These are phyloP conservation scores for Aspergillus nomiae DNA, from an alignment of 2,329 filamentous ascomycete genomes.

Conservation along the genomic window DNA sequence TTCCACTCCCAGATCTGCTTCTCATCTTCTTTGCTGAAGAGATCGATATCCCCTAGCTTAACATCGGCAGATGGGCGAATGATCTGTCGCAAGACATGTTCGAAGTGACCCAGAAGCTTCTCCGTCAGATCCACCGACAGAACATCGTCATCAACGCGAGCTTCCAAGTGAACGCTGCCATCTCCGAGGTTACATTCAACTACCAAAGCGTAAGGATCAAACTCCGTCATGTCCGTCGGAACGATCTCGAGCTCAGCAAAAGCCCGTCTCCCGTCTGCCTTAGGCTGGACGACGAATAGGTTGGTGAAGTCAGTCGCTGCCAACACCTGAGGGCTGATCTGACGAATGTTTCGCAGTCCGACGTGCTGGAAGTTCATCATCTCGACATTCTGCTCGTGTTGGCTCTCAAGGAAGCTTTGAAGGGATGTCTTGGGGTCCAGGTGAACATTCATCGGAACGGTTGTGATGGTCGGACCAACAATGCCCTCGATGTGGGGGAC, in stretches of 20 bases:
- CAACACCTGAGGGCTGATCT: constrained; percentile 47
- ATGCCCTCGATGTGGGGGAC: constrained; percentile 10
- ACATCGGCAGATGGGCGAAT: neutral
- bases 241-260: neutral
- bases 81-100: constrained; percentile 3
- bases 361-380: constrained; percentile 64
- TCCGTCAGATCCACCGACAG: constrained; percentile 23
- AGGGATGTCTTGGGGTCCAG: constrained; percentile 21
- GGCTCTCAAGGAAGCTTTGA: constrained; percentile 52
- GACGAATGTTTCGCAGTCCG: constrained; percentile 49
- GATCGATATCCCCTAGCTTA: constrained; percentile 2
- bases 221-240: constrained; percentile 41
- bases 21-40: constrained; percentile 13
- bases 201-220: constrained; percentile 59
- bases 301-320: constrained; percentile 43
- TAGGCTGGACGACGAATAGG: constrained; percentile 38
- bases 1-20: constrained; percentile 21
- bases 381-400: constrained; percentile 55
- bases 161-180: constrained; percentile 55
- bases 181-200: constrained; percentile 58
- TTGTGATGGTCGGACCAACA: constrained; percentile 13
- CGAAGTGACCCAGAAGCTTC: constrained; percentile 7
- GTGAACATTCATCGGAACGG: constrained; percentile 12
- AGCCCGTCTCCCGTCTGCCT: neutral
- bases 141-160: constrained; percentile 55